phyloP scores from a whole-genome alignment of 2,329 filamentous ascomycete species.

The Sphaerostilbella broomeana region DNA sequence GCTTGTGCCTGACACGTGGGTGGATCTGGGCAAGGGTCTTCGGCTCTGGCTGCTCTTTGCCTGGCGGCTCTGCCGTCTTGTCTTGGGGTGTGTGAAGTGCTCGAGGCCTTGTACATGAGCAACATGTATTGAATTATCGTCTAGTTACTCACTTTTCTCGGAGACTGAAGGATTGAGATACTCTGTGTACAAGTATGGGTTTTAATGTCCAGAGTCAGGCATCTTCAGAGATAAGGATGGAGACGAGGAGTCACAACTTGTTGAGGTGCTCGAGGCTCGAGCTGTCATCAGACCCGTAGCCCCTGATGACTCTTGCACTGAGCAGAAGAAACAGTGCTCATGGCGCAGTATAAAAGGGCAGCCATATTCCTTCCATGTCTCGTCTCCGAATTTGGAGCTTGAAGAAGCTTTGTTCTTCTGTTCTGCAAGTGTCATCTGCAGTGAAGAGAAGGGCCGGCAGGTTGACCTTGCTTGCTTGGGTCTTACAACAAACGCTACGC shows the following conservation, averaged over 20 bases:
- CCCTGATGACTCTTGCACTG: slow-evolving; percentile 13
- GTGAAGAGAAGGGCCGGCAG: slow-evolving; percentile 11
- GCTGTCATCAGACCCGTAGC: slow-evolving; percentile 12
- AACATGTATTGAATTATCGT: background rate
- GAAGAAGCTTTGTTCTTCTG: no score
- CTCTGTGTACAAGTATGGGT: slow-evolving; percentile 3
- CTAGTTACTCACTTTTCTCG: no score
- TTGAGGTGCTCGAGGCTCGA: slow-evolving; percentile 12
- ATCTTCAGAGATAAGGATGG: slow-evolving; percentile 11
- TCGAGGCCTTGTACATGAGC: no score
- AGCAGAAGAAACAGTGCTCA: slow-evolving; percentile 7
- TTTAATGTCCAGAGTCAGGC: background rate
- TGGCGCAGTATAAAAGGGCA: slow-evolving; percentile 14
- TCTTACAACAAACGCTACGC: slow-evolving; percentile 1
- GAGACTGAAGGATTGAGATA: background rate
- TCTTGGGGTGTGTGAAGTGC: slow-evolving; percentile 7
- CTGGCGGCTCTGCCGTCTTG: background rate
- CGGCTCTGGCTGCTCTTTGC: slow-evolving; percentile 4
- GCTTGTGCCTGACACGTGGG: slow-evolving; percentile 18
- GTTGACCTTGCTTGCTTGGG: slow-evolving; percentile 10
- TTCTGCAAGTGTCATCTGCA: no score
- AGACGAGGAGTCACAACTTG: slow-evolving; percentile 9
- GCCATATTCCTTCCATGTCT: slow-evolving; percentile 7
- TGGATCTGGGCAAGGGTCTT: slow-evolving; percentile 14
- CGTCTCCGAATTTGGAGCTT: background rate